phyloP scores from a whole-genome alignment of 176 grass and related monocot species.

The Elaeis guineensis region DNA sequence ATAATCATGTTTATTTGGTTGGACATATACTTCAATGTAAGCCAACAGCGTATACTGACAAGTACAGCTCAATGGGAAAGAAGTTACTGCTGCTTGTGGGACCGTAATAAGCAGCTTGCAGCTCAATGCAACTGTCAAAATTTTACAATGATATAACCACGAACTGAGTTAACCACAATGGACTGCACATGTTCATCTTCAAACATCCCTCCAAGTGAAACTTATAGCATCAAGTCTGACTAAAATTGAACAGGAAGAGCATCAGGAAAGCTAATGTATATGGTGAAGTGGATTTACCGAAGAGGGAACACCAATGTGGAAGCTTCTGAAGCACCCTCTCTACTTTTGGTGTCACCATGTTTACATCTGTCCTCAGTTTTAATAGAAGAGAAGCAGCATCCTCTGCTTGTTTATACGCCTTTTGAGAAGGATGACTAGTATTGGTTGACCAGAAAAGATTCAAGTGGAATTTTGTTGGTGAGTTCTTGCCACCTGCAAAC shows the following conservation, averaged over 20 bases:
- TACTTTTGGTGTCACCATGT: constrained; percentile 47
- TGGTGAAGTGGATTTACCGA: constrained; percentile 73
- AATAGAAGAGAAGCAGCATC: constrained; percentile 31
- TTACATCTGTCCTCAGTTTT: constrained; percentile 75
- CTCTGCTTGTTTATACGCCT: constrained; percentile 3
- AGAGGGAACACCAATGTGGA: constrained; percentile 65
- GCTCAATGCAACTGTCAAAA: no score
- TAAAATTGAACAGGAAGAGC: constrained; percentile 73
- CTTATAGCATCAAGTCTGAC: background rate
- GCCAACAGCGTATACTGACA: no score
- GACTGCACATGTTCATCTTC: no score
- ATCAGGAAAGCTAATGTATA: constrained; percentile 72
- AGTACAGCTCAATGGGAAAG: no score
- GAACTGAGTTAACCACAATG: no score
- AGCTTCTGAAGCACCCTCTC: constrained; percentile 59
- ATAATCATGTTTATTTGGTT: no score
- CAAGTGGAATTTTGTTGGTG: constrained; percentile 75
- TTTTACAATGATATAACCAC: no score
- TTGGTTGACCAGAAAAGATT: constrained; percentile 58
- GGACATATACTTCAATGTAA: no score
- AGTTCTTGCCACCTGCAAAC: constrained; percentile 77
- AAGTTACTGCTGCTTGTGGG: no score
- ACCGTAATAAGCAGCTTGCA: no score
- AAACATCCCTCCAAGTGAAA: no score
- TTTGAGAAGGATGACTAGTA: background rate